Evolutionary conservation across 495 filamentous ascomycete genomes (phyloP).

Genomic region (Annulohypoxylon moriforme): DNA sequence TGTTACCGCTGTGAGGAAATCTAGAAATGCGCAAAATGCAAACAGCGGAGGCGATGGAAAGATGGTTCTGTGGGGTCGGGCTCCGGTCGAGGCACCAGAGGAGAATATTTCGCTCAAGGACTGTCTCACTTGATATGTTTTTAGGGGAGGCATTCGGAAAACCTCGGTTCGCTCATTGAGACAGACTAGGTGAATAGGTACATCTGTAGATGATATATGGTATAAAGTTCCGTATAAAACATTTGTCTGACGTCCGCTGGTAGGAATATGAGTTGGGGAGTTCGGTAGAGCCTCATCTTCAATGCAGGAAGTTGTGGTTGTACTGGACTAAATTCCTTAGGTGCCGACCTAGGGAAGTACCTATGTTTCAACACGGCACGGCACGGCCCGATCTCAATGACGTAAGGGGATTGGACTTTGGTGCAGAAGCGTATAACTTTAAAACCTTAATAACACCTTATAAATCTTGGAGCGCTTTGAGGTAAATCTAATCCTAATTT

Average conservation of each 20-base stretch:
- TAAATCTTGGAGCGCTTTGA: no score
- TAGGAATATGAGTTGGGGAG: no score
- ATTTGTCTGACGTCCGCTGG: background rate
- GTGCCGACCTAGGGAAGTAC: background rate
- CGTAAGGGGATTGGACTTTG: background rate
- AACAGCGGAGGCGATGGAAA: background rate
- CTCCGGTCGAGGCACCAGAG: slow-evolving; percentile 10
- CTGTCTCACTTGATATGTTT: slow-evolving; percentile 1
- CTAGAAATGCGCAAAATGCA: slow-evolving; percentile 5
- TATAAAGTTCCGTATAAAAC: background rate
- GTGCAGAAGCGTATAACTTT: background rate
- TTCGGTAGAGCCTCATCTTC: background rate
- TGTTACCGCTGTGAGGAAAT: slow-evolving; percentile 17
- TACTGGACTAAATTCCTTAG: background rate
- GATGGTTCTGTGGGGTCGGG: slow-evolving; percentile 8
- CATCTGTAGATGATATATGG: background rate
- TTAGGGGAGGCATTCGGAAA: background rate
- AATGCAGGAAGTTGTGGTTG: background rate
- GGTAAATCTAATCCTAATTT: background rate
- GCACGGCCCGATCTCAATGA: background rate
- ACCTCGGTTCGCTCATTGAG: no score
- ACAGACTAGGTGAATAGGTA: background rate
- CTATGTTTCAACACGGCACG: background rate
- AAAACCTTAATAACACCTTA: background rate
- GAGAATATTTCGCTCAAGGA: slow-evolving; percentile 17